Evolutionary conservation across 768 basidiomycete genomes (phyloP), one percentile per base, ranked within the genome.

Genomic region (Sporobolomyces phaffii): DNA sequence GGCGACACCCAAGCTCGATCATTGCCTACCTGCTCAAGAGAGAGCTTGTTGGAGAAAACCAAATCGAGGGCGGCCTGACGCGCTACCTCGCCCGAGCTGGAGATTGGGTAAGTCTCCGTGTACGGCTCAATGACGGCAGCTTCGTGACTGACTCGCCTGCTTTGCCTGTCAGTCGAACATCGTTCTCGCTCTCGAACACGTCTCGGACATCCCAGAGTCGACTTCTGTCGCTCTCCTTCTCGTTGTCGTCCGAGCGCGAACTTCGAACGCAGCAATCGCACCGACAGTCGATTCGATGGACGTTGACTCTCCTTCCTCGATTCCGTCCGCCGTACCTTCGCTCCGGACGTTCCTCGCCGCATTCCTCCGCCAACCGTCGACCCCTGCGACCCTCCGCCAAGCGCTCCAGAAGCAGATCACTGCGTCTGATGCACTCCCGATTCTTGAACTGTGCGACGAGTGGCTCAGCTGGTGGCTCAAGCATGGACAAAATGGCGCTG

Each of bases 181-280:
- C 50, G 36, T 64, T 5, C 36, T 53, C 28, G 65, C 65, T 3
- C 65, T 72, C 45, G 34, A 31, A 29, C 57, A 63, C 11, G 36
- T 72, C 4, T 31, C 63, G 51, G 70, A 72, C 63, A 65, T 72
- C 3, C 54, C 70, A 22, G 70, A 72, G 41, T 26, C 65, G 6
- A 72, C 65, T 1, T 56, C 62, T 31, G 65, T 68, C 36, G 17
- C 65, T 0, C 65, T 72, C 33, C 70, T 72, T 33, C 56, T 62
- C 43, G 14, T 63, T 5, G 60, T 64, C 38, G 43, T 67, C 17
- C 58, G 61, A 24, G 2, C 29, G 2, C 15, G n/a, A n/a, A n/a
- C 28, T 13, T 10, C 47, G 31, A 11, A 14, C 22, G 51, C n/a
- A n/a, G n/a, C n/a, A n/a, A n/a, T n/a, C n/a, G n/a, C n/a, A n/a